These are phyloP conservation scores for Sparassis latifolia DNA, from an alignment of 1,284 basidiomycete species.

Conservation along the genomic window DNA sequence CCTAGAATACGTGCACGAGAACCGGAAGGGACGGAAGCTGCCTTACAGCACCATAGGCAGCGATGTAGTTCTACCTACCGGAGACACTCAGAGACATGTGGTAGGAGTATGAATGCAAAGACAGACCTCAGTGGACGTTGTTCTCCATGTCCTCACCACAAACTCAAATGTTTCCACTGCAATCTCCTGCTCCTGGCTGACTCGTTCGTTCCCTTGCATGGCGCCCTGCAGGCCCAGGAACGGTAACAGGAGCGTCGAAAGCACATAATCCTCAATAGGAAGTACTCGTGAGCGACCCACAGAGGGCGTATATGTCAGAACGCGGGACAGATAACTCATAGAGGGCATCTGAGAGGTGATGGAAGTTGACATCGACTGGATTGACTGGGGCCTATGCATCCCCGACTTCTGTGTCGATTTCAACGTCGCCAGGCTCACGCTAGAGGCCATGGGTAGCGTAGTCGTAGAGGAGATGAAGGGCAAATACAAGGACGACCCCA, in stretches of 20 bases:
- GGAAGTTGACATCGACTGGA: constrained; percentile 24
- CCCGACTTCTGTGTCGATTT: constrained; percentile 26
- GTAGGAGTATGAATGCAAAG: neutral
- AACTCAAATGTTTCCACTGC: constrained; percentile 58
- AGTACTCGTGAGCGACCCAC: constrained; percentile 29
- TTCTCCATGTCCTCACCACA: constrained; percentile 47
- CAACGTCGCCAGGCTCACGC: constrained; percentile 16
- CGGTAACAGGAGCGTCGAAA: constrained; percentile 50
- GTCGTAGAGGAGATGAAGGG: constrained; percentile 43
- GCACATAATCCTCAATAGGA: constrained; percentile 51
- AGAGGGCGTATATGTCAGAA: constrained; percentile 27
- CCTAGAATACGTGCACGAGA: constrained; percentile 44
- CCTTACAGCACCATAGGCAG: constrained; percentile 62
- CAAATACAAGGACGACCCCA: constrained; percentile 35
- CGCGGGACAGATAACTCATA: constrained; percentile 28
- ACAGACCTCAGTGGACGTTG: constrained; percentile 41
- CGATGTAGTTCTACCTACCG: constrained; percentile 48
- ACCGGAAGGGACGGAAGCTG: constrained; percentile 35
- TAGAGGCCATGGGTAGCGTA: constrained; percentile 23
- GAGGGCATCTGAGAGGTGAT: constrained; percentile 24
- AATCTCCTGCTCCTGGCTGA: constrained; percentile 47
- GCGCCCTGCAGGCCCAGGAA: constrained; percentile 38
- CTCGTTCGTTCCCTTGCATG: constrained; percentile 6
- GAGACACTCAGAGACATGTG: neutral
- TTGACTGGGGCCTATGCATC: constrained; percentile 33